phyloP scores from a whole-genome alignment of 805 yeast species.

The Zygosaccharomyces gambellarensis region DNA sequence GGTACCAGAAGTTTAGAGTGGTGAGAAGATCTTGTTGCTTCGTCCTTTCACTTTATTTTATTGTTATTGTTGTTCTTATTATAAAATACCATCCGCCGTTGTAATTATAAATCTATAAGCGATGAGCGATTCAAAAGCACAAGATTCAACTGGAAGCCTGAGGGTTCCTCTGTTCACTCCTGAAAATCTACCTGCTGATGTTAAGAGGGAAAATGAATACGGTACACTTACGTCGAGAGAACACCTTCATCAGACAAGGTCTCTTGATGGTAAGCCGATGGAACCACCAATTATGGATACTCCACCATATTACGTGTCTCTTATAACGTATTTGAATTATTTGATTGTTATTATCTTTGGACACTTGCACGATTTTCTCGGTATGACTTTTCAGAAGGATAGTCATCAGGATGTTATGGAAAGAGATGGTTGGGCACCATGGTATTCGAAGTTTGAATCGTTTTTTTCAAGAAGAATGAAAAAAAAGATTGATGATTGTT shows the following conservation, averaged over 20 bases:
- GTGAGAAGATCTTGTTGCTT: background rate
- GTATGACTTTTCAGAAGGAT: conserved; percentile 64
- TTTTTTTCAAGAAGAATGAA: conserved; percentile 92
- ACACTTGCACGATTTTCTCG: conserved; percentile 84
- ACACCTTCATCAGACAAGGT: conserved; percentile 56
- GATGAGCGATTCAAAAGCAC: conserved; percentile 1
- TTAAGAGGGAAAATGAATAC: conserved; percentile 57
- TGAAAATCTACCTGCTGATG: conserved; percentile 34
- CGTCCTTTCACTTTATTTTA: background rate
- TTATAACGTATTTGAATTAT: conserved; percentile 82
- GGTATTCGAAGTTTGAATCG: conserved; percentile 89
- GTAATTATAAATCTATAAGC: background rate
- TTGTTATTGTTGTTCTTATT: background rate
- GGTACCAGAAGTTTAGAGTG: background rate
- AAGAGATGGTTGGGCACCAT: conserved; percentile 89
- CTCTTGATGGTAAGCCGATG: conserved; percentile 51
- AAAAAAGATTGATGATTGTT: conserved; percentile 87
- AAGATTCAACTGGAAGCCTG: background rate
- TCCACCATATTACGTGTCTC: conserved; percentile 75
- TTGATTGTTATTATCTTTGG: conserved; percentile 82
- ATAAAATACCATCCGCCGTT: background rate
- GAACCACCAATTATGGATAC: conserved; percentile 68
- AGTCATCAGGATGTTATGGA: conserved; percentile 64
- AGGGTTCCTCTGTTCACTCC: conserved; percentile 37
- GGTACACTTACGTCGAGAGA: conserved; percentile 65